These are phyloP conservation scores for Cryptococcus wingfieldii DNA, from an alignment of 1,284 basidiomycete species.

Conservation along the genomic window DNA sequence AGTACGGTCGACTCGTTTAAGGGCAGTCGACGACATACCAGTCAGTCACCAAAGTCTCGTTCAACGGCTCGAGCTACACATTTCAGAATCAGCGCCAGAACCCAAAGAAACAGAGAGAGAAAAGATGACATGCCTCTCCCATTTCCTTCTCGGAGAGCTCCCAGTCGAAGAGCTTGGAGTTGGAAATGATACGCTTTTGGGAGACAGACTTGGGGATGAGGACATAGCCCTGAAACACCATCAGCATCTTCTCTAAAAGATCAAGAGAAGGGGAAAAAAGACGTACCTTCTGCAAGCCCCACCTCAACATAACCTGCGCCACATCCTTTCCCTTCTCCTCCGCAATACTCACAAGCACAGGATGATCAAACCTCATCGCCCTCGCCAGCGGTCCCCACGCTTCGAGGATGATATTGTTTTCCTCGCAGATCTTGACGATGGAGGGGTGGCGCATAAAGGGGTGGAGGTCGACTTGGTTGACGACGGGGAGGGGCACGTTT, in stretches of 20 bases:
- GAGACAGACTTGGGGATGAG: conserved; percentile 54
- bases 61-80: conserved; percentile 36
- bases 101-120: not conserved
- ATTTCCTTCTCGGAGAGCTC: conserved; percentile 51
- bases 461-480: conserved; percentile 50
- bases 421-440: conserved; percentile 51
- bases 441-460: conserved; percentile 50
- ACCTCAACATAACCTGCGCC: conserved; percentile 54
- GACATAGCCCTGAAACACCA: conserved; percentile 43
- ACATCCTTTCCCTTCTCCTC: conserved; percentile 41
- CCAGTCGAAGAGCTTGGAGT: conserved; percentile 52
- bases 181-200: conserved; percentile 51
- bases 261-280: not conserved
- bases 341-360: conserved; percentile 42
- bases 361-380: conserved; percentile 49
- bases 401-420: conserved; percentile 51
- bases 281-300: conserved; percentile 53
- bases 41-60: conserved; percentile 50
- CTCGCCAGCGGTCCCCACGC: conserved; percentile 53
- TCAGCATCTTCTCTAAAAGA: not conserved
- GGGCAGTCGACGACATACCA: conserved; percentile 46
- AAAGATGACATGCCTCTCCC: conserved; percentile 35
- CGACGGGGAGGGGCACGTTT: conserved; percentile 43
- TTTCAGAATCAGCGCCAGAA: not conserved
- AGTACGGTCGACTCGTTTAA: conserved; percentile 2